Evolutionary conservation across 1,139 yeast genomes (phyloP).

Genomic region (Hemisphaericaspora xylofermentans): DNA sequence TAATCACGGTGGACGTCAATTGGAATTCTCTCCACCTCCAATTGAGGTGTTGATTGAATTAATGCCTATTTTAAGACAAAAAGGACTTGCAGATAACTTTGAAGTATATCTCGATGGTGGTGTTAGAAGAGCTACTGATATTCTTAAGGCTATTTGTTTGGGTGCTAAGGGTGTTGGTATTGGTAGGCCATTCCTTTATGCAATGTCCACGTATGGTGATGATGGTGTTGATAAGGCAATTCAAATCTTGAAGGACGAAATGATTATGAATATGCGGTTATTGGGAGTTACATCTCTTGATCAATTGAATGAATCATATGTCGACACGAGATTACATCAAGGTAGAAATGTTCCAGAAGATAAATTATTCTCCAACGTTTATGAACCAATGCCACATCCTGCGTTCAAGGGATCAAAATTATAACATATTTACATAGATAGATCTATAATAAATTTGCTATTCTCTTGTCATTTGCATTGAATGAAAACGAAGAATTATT

Average conservation of each 20-base stretch:
- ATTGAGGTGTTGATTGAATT: slow-evolving; percentile 67
- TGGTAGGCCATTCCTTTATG: slow-evolving; percentile 71
- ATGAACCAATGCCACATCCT: slow-evolving; percentile 39
- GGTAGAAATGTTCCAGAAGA: slow-evolving; percentile 32
- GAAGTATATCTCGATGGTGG: slow-evolving; percentile 66
- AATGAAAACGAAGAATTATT: neutral
- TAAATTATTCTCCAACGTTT: slow-evolving; percentile 35
- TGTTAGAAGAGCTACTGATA: slow-evolving; percentile 67
- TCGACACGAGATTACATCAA: slow-evolving; percentile 27
- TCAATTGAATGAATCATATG: slow-evolving; percentile 53
- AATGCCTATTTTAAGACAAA: slow-evolving; percentile 52
- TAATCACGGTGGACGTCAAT: slow-evolving; percentile 75
- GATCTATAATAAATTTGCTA: neutral
- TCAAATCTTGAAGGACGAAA: slow-evolving; percentile 74
- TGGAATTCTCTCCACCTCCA: slow-evolving; percentile 68
- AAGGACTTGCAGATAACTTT: slow-evolving; percentile 38
- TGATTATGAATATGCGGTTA: slow-evolving; percentile 85
- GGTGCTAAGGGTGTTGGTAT: slow-evolving; percentile 76
- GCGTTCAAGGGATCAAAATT: slow-evolving; percentile 30
- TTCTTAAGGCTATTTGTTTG: slow-evolving; percentile 62
- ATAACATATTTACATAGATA: slow-evolving; percentile 9
- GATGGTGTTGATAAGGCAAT: slow-evolving; percentile 79
- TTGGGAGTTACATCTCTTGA: slow-evolving; percentile 70
- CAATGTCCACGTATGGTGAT: slow-evolving; percentile 72
- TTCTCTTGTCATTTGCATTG: no score